Evolutionary conservation across 805 yeast species (phyloP).

Genomic region (Blastobotrys peoriensis): DNA sequence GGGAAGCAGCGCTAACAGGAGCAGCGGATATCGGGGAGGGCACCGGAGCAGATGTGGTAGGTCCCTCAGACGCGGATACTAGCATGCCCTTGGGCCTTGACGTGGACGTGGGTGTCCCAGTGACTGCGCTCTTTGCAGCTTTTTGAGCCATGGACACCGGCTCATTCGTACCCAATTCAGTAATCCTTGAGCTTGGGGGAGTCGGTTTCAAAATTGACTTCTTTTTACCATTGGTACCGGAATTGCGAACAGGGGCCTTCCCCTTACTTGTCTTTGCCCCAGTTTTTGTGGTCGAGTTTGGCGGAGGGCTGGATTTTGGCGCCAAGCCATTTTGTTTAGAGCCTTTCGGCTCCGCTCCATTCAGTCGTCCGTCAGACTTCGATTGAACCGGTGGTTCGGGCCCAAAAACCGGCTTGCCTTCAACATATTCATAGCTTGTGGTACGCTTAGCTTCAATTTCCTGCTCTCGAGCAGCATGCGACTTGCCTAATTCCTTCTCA

Average conservation of each 20-base stretch:
- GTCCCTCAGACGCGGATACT: not conserved
- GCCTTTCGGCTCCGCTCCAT: not conserved
- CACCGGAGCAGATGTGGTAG: not conserved
- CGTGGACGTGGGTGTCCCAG: too few species aligned
- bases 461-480: conserved; percentile 9
- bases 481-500: conserved; percentile 16
- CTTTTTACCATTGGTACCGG: not conserved
- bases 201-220: conserved; percentile 3
- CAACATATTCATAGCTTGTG: not conserved
- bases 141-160: not conserved
- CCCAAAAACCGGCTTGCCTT: conserved; percentile 4
- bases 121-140: not conserved
- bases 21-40: not conserved
- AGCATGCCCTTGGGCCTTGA: too few species aligned
- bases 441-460: conserved; percentile 2
- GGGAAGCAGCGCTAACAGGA: not conserved
- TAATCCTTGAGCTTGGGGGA: not conserved
- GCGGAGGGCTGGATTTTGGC: not conserved
- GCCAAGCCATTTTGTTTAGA: not conserved
- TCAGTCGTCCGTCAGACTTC: not conserved
- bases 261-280: not conserved
- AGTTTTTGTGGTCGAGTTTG: not conserved
- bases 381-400: conserved; percentile 4
- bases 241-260: not conserved
- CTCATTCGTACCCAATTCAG: not conserved